Percentiles rank a stretch among this genome's conserved stretches.
Evolutionary conservation across 306 rosid species (phyloP).

Genomic region (Medicago ruthenica): DNA sequence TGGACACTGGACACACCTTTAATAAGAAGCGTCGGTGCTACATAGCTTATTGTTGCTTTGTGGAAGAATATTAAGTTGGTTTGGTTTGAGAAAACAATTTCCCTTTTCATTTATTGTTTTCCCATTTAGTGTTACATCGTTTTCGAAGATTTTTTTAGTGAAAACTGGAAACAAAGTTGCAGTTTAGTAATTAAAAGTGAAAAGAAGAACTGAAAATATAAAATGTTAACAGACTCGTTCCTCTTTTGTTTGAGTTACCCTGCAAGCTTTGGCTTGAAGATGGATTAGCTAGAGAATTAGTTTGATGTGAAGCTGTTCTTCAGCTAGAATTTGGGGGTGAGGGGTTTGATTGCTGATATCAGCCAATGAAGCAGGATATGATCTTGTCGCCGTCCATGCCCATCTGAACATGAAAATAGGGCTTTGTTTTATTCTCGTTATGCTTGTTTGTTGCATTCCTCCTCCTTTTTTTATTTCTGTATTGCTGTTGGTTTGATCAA

Average conservation of each 20-base stretch:
- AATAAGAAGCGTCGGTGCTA: too few species aligned
- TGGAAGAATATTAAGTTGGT: constrained; percentile 26
- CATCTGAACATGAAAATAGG: neutral
- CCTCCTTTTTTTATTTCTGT: neutral
- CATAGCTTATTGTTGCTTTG: neutral
- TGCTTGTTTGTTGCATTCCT: neutral
- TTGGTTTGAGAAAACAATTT: neutral
- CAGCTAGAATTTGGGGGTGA: neutral
- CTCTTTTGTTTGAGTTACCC: constrained; percentile 27
- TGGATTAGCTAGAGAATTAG: neutral
- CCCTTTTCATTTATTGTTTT: neutral
- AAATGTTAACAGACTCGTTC: neutral
- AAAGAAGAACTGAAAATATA: neutral
- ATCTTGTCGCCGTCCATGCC: too few species aligned
- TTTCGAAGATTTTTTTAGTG: neutral
- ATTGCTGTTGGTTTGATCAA: constrained; percentile 1
- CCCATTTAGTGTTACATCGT: neutral
- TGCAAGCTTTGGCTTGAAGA: constrained; percentile 3
- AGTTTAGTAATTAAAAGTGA: neutral
- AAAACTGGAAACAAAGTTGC: neutral
- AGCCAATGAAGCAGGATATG: neutral
- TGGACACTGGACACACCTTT: too few species aligned
- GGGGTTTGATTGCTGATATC: neutral
- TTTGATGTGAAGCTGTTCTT: neutral
- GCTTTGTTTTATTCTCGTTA: neutral